phyloP scores from a whole-genome alignment of 2,329 filamentous ascomycete species.

The Lachnellula arida region DNA sequence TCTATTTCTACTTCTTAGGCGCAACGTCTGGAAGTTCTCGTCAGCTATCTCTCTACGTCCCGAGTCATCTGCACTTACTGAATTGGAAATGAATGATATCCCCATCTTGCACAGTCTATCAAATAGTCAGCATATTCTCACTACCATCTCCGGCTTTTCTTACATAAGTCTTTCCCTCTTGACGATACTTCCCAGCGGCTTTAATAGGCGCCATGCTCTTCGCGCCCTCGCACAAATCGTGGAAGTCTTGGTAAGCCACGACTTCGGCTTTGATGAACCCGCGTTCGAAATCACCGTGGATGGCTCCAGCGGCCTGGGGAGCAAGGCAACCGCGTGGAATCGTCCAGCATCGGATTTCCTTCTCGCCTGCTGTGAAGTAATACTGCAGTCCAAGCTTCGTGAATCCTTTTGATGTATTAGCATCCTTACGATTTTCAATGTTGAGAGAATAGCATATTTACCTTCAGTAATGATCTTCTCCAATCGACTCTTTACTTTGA shows the following conservation, averaged over 20 bases:
- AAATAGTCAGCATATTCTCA: neutral
- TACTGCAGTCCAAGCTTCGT: slow-evolving; percentile 42
- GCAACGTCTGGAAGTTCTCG: slow-evolving; percentile 8
- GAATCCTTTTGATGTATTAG: slow-evolving; percentile 21
- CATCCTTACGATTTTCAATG: too few species aligned
- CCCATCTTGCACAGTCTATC: slow-evolving; percentile 36
- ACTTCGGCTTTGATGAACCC: slow-evolving; percentile 45
- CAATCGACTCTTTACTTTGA: slow-evolving; percentile 39
- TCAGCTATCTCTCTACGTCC: neutral
- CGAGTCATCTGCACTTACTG: slow-evolving; percentile 32
- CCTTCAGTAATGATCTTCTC: slow-evolving; percentile 42
- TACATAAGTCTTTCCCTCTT: slow-evolving; percentile 41
- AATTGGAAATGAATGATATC: slow-evolving; percentile 43
- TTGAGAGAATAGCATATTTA: neutral
- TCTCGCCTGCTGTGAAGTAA: slow-evolving; percentile 44
- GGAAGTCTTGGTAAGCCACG: slow-evolving; percentile 42
- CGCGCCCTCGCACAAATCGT: slow-evolving; percentile 39
- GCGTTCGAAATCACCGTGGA: slow-evolving; percentile 40
- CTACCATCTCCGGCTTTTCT: neutral
- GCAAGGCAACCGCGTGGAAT: slow-evolving; percentile 36
- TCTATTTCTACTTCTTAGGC: slow-evolving; percentile 12
- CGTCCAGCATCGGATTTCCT: slow-evolving; percentile 43
- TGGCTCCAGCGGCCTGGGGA: slow-evolving; percentile 34
- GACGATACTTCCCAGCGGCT: slow-evolving; percentile 41
- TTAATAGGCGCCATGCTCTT: slow-evolving; percentile 44